Conservation (phyloP, 2,329 filamentous ascomycete species). For the Intubia oerlemansii region DNA sequence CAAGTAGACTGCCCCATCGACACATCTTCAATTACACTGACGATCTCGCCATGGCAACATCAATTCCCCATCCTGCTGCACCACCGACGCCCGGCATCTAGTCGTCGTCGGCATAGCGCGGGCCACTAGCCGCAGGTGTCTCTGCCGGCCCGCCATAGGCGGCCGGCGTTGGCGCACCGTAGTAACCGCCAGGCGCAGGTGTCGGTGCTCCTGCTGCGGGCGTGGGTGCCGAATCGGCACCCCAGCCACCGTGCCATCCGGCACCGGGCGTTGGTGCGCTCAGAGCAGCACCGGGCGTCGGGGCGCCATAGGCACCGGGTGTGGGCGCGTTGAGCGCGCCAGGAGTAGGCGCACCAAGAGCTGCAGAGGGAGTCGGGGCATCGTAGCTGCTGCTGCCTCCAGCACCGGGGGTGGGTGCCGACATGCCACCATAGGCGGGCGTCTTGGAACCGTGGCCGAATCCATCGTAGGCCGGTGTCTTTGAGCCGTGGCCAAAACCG, state of each 20-base stretch:
- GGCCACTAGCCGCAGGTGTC: slow-evolving; percentile 38
- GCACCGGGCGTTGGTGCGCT: slow-evolving; percentile 50
- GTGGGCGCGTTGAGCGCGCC: slow-evolving; percentile 48
- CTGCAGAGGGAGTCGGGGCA: slow-evolving; percentile 43
- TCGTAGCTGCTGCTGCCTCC: slow-evolving; percentile 21
- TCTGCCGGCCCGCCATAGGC: slow-evolving; percentile 34
- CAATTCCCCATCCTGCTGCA: not conserved
- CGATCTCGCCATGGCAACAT: no score
- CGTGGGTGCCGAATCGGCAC: slow-evolving; percentile 42
- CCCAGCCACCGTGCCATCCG: slow-evolving; percentile 37
- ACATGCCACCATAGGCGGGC: slow-evolving; percentile 46
- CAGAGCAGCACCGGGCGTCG: slow-evolving; percentile 32
- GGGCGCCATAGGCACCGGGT: slow-evolving; percentile 39
- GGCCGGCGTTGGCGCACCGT: slow-evolving; percentile 42
- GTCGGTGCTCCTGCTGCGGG: slow-evolving; percentile 46
- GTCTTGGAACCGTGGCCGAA: slow-evolving; percentile 42
- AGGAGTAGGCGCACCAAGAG: slow-evolving; percentile 37
- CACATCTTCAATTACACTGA: no score
- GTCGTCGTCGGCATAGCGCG: slow-evolving; percentile 31
- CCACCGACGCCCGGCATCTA: slow-evolving; percentile 6
- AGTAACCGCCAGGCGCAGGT: slow-evolving; percentile 40
- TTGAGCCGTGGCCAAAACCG: slow-evolving; percentile 4
- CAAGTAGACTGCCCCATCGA: not conserved
- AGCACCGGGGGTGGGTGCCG: slow-evolving; percentile 32
- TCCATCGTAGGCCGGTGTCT: no score